Evolutionary conservation across 2,329 filamentous ascomycete species (phyloP).

Genomic region (Didymella pomorum): DNA sequence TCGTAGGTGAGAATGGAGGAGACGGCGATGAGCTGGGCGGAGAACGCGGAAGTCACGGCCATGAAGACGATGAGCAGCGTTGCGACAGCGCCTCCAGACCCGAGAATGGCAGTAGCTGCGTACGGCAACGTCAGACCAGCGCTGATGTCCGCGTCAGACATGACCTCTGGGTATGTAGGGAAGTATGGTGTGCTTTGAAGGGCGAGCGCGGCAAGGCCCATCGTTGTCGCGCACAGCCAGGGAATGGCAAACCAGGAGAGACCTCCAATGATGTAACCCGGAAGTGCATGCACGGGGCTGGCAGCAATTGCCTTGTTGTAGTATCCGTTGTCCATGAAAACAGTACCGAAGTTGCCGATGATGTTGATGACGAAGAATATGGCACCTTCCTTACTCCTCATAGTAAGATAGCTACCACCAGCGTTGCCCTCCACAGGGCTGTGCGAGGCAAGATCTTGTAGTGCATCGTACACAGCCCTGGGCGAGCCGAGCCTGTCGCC

Average conservation of each 20-base stretch:
- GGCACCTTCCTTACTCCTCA: slow-evolving; percentile 79
- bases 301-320: slow-evolving; percentile 95
- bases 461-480: slow-evolving; percentile 76
- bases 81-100: slow-evolving; percentile 43
- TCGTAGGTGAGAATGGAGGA: slow-evolving; percentile 90
- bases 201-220: slow-evolving; percentile 56
- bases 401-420: slow-evolving; percentile 83
- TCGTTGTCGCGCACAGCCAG: slow-evolving; percentile 58
- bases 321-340: slow-evolving; percentile 82
- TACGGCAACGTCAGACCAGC: slow-evolving; percentile 45
- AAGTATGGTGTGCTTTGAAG: slow-evolving; percentile 53
- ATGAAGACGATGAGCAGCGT: slow-evolving; percentile 56
- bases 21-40: slow-evolving; percentile 65
- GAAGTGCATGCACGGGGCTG: slow-evolving; percentile 81
- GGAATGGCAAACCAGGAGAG: slow-evolving; percentile 59
- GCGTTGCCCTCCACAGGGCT: slow-evolving; percentile 83
- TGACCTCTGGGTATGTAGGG: slow-evolving; percentile 52
- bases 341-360: slow-evolving; percentile 82
- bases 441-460: slow-evolving; percentile 70
- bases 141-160: slow-evolving; percentile 36
- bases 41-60: slow-evolving; percentile 57
- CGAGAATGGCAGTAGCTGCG: slow-evolving; percentile 43
- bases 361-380: slow-evolving; percentile 94
- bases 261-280: slow-evolving; percentile 63
- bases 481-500: slow-evolving; percentile 77